These are phyloP conservation scores for Penicillium cosmopolitanum DNA, from an alignment of 495 filamentous ascomycete species.

Conservation along the genomic window DNA sequence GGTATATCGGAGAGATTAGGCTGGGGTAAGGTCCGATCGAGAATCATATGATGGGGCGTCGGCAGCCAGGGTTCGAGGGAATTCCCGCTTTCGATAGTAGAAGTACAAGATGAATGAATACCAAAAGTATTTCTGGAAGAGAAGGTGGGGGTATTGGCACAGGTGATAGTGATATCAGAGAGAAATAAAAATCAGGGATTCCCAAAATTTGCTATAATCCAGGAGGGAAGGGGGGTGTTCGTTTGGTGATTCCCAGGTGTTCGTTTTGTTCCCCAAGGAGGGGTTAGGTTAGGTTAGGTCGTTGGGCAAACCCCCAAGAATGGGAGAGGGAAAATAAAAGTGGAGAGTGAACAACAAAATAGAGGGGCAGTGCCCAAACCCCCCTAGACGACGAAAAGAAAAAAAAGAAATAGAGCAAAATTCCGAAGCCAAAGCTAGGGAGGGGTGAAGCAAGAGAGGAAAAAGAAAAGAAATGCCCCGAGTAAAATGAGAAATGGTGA, in stretches of 20 bases:
- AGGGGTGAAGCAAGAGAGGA: background rate
- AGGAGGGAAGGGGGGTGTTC: background rate
- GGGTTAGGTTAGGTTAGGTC: background rate
- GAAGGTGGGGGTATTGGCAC: background rate
- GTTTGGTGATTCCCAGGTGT: background rate
- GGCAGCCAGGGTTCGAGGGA: background rate
- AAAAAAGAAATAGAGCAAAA: background rate
- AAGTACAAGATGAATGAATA: background rate
- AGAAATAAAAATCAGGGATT: background rate
- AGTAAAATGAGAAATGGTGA: background rate
- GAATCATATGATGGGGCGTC: constrained; percentile 3
- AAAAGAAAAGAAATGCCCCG: background rate
- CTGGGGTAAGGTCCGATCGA: background rate
- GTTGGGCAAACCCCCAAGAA: background rate
- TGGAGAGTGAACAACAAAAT: background rate
- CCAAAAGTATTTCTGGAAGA: background rate
- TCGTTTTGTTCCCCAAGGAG: background rate
- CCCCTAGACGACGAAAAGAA: background rate
- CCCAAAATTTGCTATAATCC: background rate
- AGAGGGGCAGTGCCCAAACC: background rate
- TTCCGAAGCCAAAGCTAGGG: background rate
- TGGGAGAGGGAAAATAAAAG: background rate
- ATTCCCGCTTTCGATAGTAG: background rate
- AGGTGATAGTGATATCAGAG: background rate
- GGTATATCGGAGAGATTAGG: constrained; percentile 4